These are phyloP conservation scores for Nicotiana attenuata DNA, from an alignment of 257 asterid species.

Conservation along the genomic window DNA sequence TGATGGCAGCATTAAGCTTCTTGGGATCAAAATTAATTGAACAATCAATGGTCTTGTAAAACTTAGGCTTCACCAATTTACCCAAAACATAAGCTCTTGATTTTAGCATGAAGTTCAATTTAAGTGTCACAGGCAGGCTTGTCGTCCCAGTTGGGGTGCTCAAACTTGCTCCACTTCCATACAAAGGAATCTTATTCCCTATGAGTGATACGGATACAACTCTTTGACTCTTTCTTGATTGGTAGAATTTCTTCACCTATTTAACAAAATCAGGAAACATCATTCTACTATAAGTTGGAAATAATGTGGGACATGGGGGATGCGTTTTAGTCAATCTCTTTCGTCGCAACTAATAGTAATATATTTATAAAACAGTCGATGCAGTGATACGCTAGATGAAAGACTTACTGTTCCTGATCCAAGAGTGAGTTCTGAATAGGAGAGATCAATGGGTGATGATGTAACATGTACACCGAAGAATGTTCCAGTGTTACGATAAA, in stretches of 20 bases:
- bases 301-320: slow-evolving; percentile 26
- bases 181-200: slow-evolving; percentile 71
- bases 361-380: too few relatives aligned
- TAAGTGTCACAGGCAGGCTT: slow-evolving; percentile 44
- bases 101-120: slow-evolving; percentile 48
- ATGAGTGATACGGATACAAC: slow-evolving; percentile 41
- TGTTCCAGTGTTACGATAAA: slow-evolving; percentile 62
- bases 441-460: slow-evolving; percentile 63
- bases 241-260: slow-evolving; percentile 69
- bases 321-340: slow-evolving; percentile 42
- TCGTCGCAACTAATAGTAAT: slow-evolving; percentile 30
- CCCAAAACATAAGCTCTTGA: slow-evolving; percentile 79
- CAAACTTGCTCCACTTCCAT: slow-evolving; percentile 77
- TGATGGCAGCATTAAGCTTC: slow-evolving; percentile 45
- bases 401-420: slow-evolving; percentile 64
- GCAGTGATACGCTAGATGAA: slow-evolving; percentile 16
- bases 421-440: slow-evolving; percentile 49
- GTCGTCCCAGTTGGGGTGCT: slow-evolving; percentile 59
- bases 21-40: slow-evolving; percentile 36
- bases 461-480: slow-evolving; percentile 87
- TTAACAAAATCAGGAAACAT: slow-evolving; percentile 26
- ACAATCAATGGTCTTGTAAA: slow-evolving; percentile 56
- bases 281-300: too few relatives aligned
- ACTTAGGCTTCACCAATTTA: slow-evolving; percentile 67
- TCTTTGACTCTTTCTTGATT: slow-evolving; percentile 57